Percentiles rank a stretch among this genome's conserved stretches.
Conservation (phyloP, 495 filamentous ascomycete species). For the Aspergillus leporis region DNA sequence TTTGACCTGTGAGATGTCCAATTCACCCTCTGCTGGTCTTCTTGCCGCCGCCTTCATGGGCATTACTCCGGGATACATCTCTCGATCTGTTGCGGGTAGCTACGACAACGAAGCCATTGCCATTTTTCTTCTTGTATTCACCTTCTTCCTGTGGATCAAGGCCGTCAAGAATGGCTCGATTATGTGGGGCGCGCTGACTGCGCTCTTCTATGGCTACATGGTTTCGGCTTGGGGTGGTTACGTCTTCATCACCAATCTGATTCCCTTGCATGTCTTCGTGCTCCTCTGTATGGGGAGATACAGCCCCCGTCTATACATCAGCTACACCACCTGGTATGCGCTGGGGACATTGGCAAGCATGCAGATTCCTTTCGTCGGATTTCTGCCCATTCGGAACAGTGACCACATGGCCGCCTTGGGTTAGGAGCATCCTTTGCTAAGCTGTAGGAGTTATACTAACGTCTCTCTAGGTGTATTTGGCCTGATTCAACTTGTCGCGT, state of each 20-base stretch:
- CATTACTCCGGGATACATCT: conserved; percentile 96
- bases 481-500: conserved; percentile 89
- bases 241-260: conserved; percentile 98
- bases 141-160: conserved; percentile 99
- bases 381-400: conserved; percentile 92
- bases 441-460: conserved; percentile 12
- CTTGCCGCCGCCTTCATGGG: conserved; percentile 97
- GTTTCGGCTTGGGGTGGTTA: conserved; percentile 99
- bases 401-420: conserved; percentile 98
- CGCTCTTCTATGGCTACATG: conserved; percentile 99
- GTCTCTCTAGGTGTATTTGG: conserved; percentile 79
- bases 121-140: conserved; percentile 97
- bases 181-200: conserved; percentile 92
- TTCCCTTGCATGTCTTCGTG: conserved; percentile 94
- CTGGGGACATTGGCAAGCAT: conserved; percentile 96
- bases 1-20: conserved; percentile 93
- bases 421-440: conserved; percentile 40
- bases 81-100: conserved; percentile 93
- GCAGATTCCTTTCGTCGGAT: conserved; percentile 99
- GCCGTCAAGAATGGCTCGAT: conserved; percentile 93
- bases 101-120: conserved; percentile 99
- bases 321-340: conserved; percentile 97
- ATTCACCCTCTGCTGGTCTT: conserved; percentile 88
- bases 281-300: conserved; percentile 96
- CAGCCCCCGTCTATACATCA: conserved; percentile 90